Evolutionary conservation across 1,284 basidiomycete species (phyloP), one percentile per base, ranked within the genome.

Genomic region (Cryptococcus depauperatus): DNA sequence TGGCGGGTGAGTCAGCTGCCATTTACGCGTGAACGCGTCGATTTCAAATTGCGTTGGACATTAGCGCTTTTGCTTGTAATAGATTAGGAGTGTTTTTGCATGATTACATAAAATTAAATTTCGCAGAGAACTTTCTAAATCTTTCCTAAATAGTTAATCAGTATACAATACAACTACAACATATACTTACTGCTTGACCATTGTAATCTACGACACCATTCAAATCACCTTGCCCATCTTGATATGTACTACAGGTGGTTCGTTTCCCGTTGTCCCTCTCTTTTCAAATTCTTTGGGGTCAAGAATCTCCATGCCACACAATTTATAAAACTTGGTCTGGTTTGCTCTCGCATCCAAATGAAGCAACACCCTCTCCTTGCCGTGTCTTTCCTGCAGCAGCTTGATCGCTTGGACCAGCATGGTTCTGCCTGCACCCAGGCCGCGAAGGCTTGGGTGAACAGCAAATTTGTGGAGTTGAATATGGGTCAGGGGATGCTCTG

Each of bases 381-480:
- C n/a, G 26, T 45, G 39, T 11, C 21, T 40, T 11, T 22, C 14
- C 19, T 25, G 41, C 5, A 41, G 26, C 41, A 21, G 5, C 35
- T 32, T 18, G 23, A 58, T 23, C 3, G 46, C 47, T 11, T 50
- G 28, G 2, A 18, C 19, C 13, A 58, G 34, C 41, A 64, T 22
- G 10, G 14, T 6, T 23, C 50, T 25, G 13, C 62, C 62, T 1
- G 61, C 37, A 1, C 59, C 58, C 9, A 41, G 27, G 1, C 59
- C 59, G 35, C 59, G 62, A 5, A 52, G 37, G 3, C 13, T 5
- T 3, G 47, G 45, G 9, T 46, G 41, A 3, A 63, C 53, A 9
- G 54, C 62, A 38, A 65, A 59, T 41, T 63, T 62, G 41, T 50
- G 57, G 23, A 65, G 50, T 42, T 65, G 60, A 10, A 51, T 39